A percentile compares a stretch with the other conserved stretches of the same genome.
phyloP scores from a whole-genome alignment of 305 asterid species.

The Fraxinus ornus region DNA sequence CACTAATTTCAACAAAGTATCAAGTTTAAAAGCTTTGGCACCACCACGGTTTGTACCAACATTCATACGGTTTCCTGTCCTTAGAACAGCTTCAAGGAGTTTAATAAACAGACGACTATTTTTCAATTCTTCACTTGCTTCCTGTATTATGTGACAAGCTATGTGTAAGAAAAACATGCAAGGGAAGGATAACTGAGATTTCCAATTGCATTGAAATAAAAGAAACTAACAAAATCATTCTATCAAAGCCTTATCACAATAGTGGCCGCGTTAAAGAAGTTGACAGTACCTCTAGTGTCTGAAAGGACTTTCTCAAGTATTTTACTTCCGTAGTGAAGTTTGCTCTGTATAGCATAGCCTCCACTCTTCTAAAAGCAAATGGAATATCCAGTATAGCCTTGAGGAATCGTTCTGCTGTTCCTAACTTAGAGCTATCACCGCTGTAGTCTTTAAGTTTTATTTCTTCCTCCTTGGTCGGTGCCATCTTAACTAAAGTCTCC shows the following conservation, averaged over 20 bases:
- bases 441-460: conserved; percentile 47
- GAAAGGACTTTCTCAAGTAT: conserved; percentile 51
- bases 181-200: background rate
- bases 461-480: conserved; percentile 71
- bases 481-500: conserved; percentile 66
- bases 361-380: conserved; percentile 64
- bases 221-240: background rate
- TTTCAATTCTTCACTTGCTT: conserved; percentile 64
- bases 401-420: conserved; percentile 62
- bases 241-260: conserved; percentile 7
- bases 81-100: conserved; percentile 65
- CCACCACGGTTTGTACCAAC: conserved; percentile 61
- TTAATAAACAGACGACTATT: conserved; percentile 56
- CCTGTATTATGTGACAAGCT: conserved; percentile 37
- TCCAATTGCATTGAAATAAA: conserved; percentile 1
- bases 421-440: conserved; percentile 44
- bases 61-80: conserved; percentile 67
- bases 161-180: conserved; percentile 10
- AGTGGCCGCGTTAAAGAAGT: background rate
- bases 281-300: conserved; percentile 55
- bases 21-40: conserved; percentile 60
- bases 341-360: conserved; percentile 56
- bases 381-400: conserved; percentile 63
- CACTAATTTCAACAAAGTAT: conserved; percentile 51
- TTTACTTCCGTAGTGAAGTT: conserved; percentile 53